A percentile compares a stretch with the other conserved stretches of the same genome.
These are phyloP conservation scores for Verticillium tricorpus DNA, from an alignment of 2,329 filamentous ascomycete genomes.

Conservation along the genomic window DNA sequence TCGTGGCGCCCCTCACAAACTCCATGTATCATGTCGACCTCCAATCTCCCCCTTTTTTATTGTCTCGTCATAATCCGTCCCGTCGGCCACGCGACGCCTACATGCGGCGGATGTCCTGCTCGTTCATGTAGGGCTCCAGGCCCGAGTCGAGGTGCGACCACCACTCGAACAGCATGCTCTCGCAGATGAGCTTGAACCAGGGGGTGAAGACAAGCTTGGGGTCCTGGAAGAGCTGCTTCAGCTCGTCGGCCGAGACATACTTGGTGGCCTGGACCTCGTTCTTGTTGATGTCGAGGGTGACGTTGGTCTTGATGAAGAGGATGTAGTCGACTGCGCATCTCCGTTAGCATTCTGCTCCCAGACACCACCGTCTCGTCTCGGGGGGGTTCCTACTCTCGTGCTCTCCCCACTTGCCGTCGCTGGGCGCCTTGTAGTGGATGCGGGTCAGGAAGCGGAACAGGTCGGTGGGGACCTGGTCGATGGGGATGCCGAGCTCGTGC, in stretches of 20 bases:
- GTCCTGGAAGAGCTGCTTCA: constrained; percentile 83
- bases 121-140: constrained; percentile 79
- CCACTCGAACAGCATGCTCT: constrained; percentile 97
- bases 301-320: constrained; percentile 92
- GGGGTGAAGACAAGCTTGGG: constrained; percentile 83
- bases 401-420: constrained; percentile 97
- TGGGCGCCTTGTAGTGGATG: constrained; percentile 97
- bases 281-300: constrained; percentile 73
- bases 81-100: constrained; percentile 9
- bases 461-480: constrained; percentile 82
- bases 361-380: not conserved
- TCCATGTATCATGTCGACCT: not conserved
- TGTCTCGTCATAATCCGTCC: not conserved
- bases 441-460: constrained; percentile 91
- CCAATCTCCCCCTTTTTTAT: not conserved
- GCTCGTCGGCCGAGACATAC: constrained; percentile 77
- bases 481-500: constrained; percentile 90
- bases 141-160: constrained; percentile 81
- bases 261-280: constrained; percentile 86
- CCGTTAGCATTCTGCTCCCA: constrained; percentile 10
- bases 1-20: not conserved
- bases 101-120: constrained; percentile 88
- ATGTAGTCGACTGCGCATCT: constrained; percentile 81
- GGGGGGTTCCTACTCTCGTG: constrained; percentile 75
- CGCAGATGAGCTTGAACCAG: constrained; percentile 99